Evolutionary conservation across 805 yeast species (phyloP), one percentile per base, ranked within the genome.

Genomic region (Metschnikowia drakensbergensis): DNA sequence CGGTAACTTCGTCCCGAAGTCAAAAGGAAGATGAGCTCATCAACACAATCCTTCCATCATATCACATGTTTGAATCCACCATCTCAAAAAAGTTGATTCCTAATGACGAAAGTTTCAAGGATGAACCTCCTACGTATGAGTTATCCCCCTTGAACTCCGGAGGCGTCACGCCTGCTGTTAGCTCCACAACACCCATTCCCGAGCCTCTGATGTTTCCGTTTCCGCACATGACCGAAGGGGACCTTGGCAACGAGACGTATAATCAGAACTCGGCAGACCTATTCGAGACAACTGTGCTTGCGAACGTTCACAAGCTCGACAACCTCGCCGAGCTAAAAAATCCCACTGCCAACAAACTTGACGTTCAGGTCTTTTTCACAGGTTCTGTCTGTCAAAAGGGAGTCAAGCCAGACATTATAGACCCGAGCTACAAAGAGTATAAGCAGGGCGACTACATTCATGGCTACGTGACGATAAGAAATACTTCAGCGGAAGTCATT

Each of bases 11-110:
- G 17, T 42, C 45, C 48, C 55, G 53, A 22, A 55, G 54, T 35
- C 49, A 47, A 31, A 60, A 59, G 30, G 64, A 60, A 6, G 67
- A 64, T 29, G 59, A 60, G 26, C 54, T 71, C 42, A 56, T 69
- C 41, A 55, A 52, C 46, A 68, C 71, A 43, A 73, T 73, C 32
- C 61, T 73, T 10, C 77, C 77, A 1, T 71, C 76, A 7, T 73
- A 72, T 54, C 72, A 72, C 36, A 72, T 73, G 76, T 71, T 65
- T 58, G 70, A 69, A 56, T 62, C 74, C 30, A 73, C 76, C 5
- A 61, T 73, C 6, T 66, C 72, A 37, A 68, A 69, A 48, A 62
- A 62, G 25, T 49, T 72, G 48, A 66, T 67, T 1, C 69, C 69
- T 11, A 55, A 67, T 8, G 65, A 68, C 33, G 77, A 72, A 49